Evolutionary conservation across 495 filamentous ascomycete species (phyloP).

Genomic region (Neurospora sublineolata): DNA sequence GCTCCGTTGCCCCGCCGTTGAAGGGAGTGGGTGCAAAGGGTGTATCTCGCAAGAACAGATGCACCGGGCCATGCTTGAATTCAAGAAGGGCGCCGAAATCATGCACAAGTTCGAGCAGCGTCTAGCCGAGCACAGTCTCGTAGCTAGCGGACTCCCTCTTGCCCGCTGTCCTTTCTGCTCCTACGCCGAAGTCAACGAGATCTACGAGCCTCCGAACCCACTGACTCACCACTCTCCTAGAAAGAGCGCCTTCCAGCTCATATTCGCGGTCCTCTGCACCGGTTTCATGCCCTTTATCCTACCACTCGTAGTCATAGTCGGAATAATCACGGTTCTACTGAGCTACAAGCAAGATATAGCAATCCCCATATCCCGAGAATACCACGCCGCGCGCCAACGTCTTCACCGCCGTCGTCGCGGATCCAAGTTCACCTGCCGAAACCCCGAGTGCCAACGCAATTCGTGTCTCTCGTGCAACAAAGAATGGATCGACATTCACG

Average conservation of each 20-base stretch:
- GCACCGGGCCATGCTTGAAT: constrained; percentile 55
- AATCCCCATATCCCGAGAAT: constrained; percentile 27
- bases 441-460: constrained; percentile 47
- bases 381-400: constrained; percentile 46
- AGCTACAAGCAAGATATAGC: constrained; percentile 23
- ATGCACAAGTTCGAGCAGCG: constrained; percentile 64
- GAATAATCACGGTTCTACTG: constrained; percentile 24
- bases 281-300: constrained; percentile 42
- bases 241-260: constrained; percentile 26
- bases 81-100: constrained; percentile 56
- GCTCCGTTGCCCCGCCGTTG: constrained; percentile 69
- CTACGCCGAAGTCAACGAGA: constrained; percentile 80
- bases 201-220: constrained; percentile 46
- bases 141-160: constrained; percentile 61
- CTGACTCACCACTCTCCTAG: not conserved
- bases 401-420: constrained; percentile 51
- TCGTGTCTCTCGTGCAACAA: constrained; percentile 70
- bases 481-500: constrained; percentile 57
- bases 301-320: constrained; percentile 24
- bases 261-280: constrained; percentile 30
- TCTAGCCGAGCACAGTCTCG: constrained; percentile 57
- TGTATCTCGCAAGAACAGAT: constrained; percentile 55
- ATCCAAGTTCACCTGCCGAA: constrained; percentile 62
- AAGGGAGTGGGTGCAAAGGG: constrained; percentile 57
- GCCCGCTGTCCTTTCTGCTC: constrained; percentile 81